Percentiles rank a stretch among this genome's conserved stretches.
Conservation (phyloP, 23 red algal genomes). For the Chondrus crispus region DNA sequence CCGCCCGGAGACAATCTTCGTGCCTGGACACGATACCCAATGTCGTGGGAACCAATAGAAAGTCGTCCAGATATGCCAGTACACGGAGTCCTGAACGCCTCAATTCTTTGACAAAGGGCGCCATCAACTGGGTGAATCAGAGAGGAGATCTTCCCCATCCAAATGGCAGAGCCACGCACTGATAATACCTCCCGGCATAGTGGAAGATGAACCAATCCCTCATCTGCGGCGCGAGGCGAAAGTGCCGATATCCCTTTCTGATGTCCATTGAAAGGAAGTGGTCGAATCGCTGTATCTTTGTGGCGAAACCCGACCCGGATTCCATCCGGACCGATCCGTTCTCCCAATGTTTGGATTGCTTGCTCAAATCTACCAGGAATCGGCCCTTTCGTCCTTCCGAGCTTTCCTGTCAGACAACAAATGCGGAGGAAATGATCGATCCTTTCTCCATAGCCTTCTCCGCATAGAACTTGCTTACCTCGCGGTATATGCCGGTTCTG, state of each 20-base stretch:
- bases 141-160: not conserved
- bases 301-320: not conserved
- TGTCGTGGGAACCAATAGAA: not conserved
- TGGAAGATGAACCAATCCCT: slow-evolving; percentile 34
- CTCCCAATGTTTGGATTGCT: slow-evolving; percentile 25
- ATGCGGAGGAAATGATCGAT: not conserved
- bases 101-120: not conserved
- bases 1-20: not conserved
- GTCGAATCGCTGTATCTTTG: not conserved
- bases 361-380: not conserved
- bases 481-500: not conserved
- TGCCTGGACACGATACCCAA: not conserved
- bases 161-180: slow-evolving; percentile 6
- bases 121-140: slow-evolving; percentile 14
- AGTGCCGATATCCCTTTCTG: not conserved
- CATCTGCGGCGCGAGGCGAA: not conserved
- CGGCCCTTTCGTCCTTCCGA: not conserved
- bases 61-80: not conserved
- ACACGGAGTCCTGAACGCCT: not conserved
- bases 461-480: not conserved
- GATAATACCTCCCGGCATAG: not conserved
- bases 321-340: slow-evolving; percentile 31
- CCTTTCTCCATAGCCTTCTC: not conserved
- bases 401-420: not conserved
- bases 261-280: not conserved